Conservation (phyloP, 768 basidiomycete genomes). For the Zangia roseola region DNA sequence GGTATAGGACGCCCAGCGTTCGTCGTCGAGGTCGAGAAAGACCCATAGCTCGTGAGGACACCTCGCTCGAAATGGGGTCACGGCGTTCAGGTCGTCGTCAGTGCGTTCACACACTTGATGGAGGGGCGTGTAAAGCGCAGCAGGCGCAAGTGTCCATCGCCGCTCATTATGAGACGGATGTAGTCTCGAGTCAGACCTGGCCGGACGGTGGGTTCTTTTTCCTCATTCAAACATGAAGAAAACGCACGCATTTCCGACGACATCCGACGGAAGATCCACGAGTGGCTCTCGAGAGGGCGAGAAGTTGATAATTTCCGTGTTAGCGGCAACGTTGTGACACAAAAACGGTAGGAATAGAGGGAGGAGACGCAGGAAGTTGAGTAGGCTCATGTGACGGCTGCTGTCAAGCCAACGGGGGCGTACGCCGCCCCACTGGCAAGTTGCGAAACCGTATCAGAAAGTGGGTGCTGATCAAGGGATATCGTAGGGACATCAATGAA, state of each 20-base stretch:
- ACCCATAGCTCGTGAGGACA: conserved; percentile 51
- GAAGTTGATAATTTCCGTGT: conserved; percentile 70
- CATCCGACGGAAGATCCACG: conserved; percentile 15
- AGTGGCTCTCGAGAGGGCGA: conserved; percentile 26
- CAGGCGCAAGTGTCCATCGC: conserved; percentile 42
- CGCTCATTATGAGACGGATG: conserved; percentile 31
- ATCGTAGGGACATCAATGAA: conserved; percentile 12
- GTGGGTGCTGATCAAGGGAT: conserved; percentile 9
- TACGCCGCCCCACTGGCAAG: conserved; percentile 1
- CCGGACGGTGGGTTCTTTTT: too few species aligned
- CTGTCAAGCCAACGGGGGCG: conserved; percentile 18
- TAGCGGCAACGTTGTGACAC: conserved; percentile 39
- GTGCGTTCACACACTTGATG: conserved; percentile 36
- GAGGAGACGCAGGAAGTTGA: conserved; percentile 8
- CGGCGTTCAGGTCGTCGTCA: neutral
- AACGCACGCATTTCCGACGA: conserved; percentile 32
- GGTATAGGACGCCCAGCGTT: conserved; percentile 39
- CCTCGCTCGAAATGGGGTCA: too few species aligned
- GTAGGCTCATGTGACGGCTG: conserved; percentile 17
- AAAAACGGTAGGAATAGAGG: conserved; percentile 14
- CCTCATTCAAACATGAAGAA: too few species aligned
- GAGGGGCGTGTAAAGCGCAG: conserved; percentile 39
- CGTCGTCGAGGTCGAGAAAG: conserved; percentile 42
- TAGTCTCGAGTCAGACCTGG: conserved; percentile 40
- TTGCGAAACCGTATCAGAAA: neutral